Base-by-base conservation (phyloP, 805 yeast species). In the Kazachstania taianensis region DNA sequence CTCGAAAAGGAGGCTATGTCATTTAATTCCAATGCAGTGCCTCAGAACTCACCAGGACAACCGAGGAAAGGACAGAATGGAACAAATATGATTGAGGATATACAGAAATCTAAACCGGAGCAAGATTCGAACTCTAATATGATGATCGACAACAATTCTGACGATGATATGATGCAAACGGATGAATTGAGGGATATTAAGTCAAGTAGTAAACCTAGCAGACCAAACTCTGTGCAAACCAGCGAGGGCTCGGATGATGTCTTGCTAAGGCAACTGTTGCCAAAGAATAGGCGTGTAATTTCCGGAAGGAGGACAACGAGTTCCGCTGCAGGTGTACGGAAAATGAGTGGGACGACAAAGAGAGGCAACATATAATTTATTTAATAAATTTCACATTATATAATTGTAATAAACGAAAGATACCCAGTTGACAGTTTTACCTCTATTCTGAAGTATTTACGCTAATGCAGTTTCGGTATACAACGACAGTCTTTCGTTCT, bases 1-100 rank as follows among this genome's bases (percentile, higher is more conserved):
- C 45, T 44, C 59, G 53, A 44, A 62, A 45, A 40, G 52, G 57
- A 51, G 40, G 46, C 18, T 5, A 27, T 19, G 15, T 35, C 50
- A 56, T 43, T 63, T 56, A 48, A 46, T 49, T 27, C 43, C 3
- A 35, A 44, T n/a, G 57, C 61, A 3, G 86, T 92, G 14, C 98
- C 97, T 5, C 72, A 73, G 45, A 84, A 84, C 34, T 84, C 96
- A 2, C 98, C 98, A 0, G 98, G 97, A 2, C 98, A 92, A 60
- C 98, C 98, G 28, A 73, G 96, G 52, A 89, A 89, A 39, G 56
- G 65, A 6, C 48, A 49, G n/a, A 51, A 40, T 31, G 63, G 53
- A 22, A 45, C 45, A 39, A 59, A 48, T 20, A 49, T 53, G 46
- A 48, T 62, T 56, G 62, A 59, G 48, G 55, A 49, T 59, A 58